Percentiles rank a stretch among this genome's conserved stretches.
Evolutionary conservation across 2,329 filamentous ascomycete species (phyloP).

Genomic region (Pyricularia sp.): DNA sequence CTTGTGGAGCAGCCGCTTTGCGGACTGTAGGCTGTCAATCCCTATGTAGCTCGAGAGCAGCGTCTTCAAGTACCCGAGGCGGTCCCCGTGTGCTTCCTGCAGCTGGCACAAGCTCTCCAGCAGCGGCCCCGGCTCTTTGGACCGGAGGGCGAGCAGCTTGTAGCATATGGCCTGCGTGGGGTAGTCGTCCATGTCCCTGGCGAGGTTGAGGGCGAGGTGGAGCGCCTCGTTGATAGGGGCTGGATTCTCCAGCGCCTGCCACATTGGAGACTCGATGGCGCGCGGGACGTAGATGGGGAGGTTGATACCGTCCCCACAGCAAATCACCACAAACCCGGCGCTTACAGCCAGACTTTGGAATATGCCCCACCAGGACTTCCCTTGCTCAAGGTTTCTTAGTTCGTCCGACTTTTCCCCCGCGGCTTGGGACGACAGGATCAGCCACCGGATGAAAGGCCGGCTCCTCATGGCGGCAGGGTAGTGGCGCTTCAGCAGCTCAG

Average conservation of each 20-base stretch:
- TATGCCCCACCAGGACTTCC: neutral
- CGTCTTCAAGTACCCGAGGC: neutral
- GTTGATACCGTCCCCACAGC: neutral
- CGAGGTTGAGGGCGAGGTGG: neutral
- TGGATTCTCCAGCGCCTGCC: neutral
- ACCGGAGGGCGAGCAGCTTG: slow-evolving; percentile 5
- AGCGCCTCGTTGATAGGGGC: neutral
- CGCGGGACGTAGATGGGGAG: slow-evolving; percentile 2
- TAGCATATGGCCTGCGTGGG: slow-evolving; percentile 4
- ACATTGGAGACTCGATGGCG: neutral
- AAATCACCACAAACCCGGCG: neutral
- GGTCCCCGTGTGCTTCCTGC: slow-evolving; percentile 1
- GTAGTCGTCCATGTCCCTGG: slow-evolving; percentile 4
- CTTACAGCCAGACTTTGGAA: neutral
- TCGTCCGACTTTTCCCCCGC: neutral
- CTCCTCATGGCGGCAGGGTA: slow-evolving; percentile 1
- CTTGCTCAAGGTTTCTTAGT: neutral
- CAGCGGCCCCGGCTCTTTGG: neutral
- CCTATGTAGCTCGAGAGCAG: slow-evolving; percentile 8
- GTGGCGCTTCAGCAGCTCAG: neutral
- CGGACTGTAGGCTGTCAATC: slow-evolving; percentile 8
- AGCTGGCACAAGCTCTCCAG: neutral
- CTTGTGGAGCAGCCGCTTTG: neutral
- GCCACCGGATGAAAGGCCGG: slow-evolving; percentile 2
- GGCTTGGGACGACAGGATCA: neutral